A percentile compares a stretch with the other conserved stretches of the same genome.
Evolutionary conservation across 768 basidiomycete genomes (phyloP).

Genomic region (Amanita thiersii): DNA sequence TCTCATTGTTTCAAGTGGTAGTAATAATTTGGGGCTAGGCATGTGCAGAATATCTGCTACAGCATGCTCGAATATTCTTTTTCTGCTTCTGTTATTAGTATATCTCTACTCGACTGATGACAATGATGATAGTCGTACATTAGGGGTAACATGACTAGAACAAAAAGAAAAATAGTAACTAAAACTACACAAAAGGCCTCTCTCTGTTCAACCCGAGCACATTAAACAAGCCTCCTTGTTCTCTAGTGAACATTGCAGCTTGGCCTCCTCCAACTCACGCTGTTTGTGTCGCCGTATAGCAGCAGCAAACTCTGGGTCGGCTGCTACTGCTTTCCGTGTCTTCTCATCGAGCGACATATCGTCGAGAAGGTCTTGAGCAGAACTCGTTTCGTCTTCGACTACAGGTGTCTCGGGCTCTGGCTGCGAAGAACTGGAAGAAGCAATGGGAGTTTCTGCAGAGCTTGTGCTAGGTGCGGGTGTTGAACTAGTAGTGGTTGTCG

Average conservation of each 20-base stretch:
- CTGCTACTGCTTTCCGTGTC: conserved; percentile 44
- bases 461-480: conserved; percentile 11
- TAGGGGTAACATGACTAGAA: neutral
- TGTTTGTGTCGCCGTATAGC: conserved; percentile 64
- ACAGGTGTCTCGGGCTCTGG: conserved; percentile 1
- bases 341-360: conserved; percentile 34
- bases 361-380: conserved; percentile 15
- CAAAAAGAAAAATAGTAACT: neutral
- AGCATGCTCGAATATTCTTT: neutral
- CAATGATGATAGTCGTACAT: conserved; percentile 1
- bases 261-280: conserved; percentile 73
- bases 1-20: too few relatives aligned
- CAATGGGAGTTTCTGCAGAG: conserved; percentile 5
- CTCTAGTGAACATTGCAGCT: conserved; percentile 77
- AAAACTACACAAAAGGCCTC: neutral
- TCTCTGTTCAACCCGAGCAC: conserved; percentile 68
- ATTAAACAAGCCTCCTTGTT: conserved; percentile 93
- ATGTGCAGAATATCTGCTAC: too few relatives aligned
- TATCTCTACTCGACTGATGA: neutral
- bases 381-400: neutral
- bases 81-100: neutral
- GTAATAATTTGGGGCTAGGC: too few relatives aligned
- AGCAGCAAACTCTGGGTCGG: conserved; percentile 69
- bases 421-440: conserved; percentile 8
- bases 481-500: too few relatives aligned